Evolutionary conservation across 148 eudicot species (phyloP).

Genomic region (Salicornia ramosissima): DNA sequence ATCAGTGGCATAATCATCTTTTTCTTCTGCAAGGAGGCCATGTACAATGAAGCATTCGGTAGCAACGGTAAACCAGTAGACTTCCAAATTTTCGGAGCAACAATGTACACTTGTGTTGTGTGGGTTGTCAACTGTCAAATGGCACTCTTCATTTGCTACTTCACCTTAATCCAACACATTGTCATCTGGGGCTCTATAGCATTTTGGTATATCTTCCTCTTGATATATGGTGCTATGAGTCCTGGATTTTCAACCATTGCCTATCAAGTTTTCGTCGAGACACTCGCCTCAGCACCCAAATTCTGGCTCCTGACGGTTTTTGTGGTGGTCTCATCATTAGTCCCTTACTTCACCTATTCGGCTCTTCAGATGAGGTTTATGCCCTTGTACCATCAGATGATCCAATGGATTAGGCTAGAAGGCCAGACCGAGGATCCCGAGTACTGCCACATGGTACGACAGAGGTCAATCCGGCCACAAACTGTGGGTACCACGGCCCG

Average conservation of each 20-base stretch:
- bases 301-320: conserved; percentile 56
- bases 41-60: conserved; percentile 54
- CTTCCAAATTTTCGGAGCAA: conserved; percentile 58
- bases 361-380: conserved; percentile 69
- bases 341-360: conserved; percentile 57
- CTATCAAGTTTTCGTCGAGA: conserved; percentile 57
- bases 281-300: conserved; percentile 57
- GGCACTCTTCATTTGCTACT: conserved; percentile 77
- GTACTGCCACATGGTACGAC: conserved; percentile 45
- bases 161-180: conserved; percentile 80
- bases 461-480: conserved; percentile 57
- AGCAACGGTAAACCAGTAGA: conserved; percentile 52
- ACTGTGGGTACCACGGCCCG: conserved; percentile 77
- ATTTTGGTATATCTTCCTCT: conserved; percentile 67
- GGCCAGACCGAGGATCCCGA: conserved; percentile 74
- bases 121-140: conserved; percentile 90
- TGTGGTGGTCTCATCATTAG: conserved; percentile 54
- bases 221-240: conserved; percentile 57
- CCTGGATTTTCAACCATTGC: conserved; percentile 55
- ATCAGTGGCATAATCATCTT: conserved; percentile 62
- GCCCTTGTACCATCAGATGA: conserved; percentile 84
- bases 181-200: conserved; percentile 81
- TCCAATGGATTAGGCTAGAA: conserved; percentile 74
- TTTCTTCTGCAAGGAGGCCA: conserved; percentile 59
- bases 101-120: conserved; percentile 81